Conservation (phyloP, 2,329 filamentous ascomycete genomes). For the Fusarium concolor region DNA sequence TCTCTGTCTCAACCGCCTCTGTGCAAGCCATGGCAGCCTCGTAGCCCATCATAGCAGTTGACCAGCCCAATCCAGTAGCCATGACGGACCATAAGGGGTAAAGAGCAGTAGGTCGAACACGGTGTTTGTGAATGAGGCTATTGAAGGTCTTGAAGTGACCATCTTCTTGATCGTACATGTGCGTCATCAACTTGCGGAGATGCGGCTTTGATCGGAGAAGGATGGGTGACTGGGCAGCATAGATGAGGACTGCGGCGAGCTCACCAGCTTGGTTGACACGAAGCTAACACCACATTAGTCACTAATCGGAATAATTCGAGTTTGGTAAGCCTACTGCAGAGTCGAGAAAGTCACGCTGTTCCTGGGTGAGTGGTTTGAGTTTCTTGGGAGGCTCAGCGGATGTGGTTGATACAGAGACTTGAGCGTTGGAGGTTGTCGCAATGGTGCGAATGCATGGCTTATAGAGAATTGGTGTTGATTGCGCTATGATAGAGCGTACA, state of each 20-base stretch:
- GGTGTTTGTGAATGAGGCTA: slow-evolving; percentile 81
- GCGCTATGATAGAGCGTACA: slow-evolving; percentile 30
- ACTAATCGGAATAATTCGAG: not conserved
- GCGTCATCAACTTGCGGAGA: slow-evolving; percentile 89
- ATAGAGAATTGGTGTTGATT: slow-evolving; percentile 25
- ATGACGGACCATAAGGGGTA: slow-evolving; percentile 89
- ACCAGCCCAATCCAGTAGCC: slow-evolving; percentile 86
- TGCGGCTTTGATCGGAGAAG: slow-evolving; percentile 84
- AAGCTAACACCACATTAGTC: slow-evolving; percentile 62
- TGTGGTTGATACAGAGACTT: slow-evolving; percentile 32
- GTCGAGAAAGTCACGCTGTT: slow-evolving; percentile 80
- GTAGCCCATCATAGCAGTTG: slow-evolving; percentile 86
- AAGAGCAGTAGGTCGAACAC: slow-evolving; percentile 90
- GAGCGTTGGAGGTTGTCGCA: slow-evolving; percentile 36
- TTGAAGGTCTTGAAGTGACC: slow-evolving; percentile 91
- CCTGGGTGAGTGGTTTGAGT: slow-evolving; percentile 72
- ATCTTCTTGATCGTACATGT: slow-evolving; percentile 98
- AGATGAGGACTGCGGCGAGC: slow-evolving; percentile 95
- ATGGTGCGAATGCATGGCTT: slow-evolving; percentile 38
- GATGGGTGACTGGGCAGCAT: slow-evolving; percentile 87
- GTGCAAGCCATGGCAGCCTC: slow-evolving; percentile 99
- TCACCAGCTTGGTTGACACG: slow-evolving; percentile 98
- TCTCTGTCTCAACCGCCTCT: slow-evolving; percentile 98
- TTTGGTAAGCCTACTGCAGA: slow-evolving; percentile 67
- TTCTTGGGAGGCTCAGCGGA: slow-evolving; percentile 50